phyloP scores from a whole-genome alignment of 345 rosid species.

The Dovyalis caffra region DNA sequence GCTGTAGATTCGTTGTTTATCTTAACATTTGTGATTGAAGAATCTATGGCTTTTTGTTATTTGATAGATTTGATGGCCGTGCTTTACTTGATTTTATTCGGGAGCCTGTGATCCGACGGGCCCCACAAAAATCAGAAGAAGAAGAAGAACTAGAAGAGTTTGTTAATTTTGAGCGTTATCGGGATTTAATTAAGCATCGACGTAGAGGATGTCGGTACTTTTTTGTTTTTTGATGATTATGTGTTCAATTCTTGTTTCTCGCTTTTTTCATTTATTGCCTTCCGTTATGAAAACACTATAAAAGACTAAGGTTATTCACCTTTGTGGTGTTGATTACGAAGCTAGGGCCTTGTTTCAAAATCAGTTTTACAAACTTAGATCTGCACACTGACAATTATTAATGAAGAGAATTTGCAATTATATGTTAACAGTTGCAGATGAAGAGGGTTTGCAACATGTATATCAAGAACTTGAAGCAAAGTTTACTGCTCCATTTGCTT shows the following conservation, averaged over 20 bases:
- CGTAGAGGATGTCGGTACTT: slow-evolving; percentile 99
- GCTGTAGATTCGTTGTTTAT: background rate
- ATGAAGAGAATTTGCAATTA: slow-evolving; percentile 52
- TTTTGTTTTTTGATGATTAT: slow-evolving; percentile 27
- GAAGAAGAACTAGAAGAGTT: slow-evolving; percentile 99
- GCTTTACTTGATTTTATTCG: slow-evolving; percentile 92
- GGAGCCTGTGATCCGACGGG: slow-evolving; percentile 59
- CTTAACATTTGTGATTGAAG: background rate
- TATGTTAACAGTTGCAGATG: slow-evolving; percentile 67
- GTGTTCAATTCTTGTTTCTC: slow-evolving; percentile 21
- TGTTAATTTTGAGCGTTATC: slow-evolving; percentile 99
- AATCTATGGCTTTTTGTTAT: background rate
- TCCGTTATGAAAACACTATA: slow-evolving; percentile 14
- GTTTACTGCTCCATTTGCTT: slow-evolving; percentile 50
- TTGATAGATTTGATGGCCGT: slow-evolving; percentile 76
- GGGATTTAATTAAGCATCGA: slow-evolving; percentile 99
- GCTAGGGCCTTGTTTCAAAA: background rate
- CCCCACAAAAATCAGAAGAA: slow-evolving; percentile 70
- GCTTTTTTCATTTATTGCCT: slow-evolving; percentile 9
- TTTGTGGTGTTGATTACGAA: slow-evolving; percentile 12
- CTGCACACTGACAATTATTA: slow-evolving; percentile 46
- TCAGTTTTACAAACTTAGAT: slow-evolving; percentile 25
- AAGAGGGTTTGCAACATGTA: slow-evolving; percentile 83
- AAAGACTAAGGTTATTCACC: slow-evolving; percentile 15
- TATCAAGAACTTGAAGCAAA: slow-evolving; percentile 82